Base-by-base conservation (phyloP, 176 grass and related monocot species). In the Musa acuminata region DNA sequence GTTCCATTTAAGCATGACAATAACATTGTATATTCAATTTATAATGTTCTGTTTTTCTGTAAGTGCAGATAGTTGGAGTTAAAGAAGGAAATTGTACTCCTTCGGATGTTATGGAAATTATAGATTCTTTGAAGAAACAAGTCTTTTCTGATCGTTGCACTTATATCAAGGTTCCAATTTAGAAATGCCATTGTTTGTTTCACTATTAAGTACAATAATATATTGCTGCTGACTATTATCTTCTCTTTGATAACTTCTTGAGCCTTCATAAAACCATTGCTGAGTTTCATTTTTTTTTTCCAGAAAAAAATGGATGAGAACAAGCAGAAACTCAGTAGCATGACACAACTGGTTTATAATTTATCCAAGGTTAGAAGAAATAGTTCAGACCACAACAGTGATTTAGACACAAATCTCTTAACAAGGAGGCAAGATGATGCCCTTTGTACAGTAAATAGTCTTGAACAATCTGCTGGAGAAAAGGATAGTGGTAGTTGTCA, bases 281-380 rank as follows among this genome's bases (percentile, higher is more conserved):
- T 14, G 22, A 68, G 6, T 24, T 69, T 79, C 20, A 49, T 57
- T 80, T 22, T 67, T 75, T 75, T 67, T 67, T 80, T 75, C 2
- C 90, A 98, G 95, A 82, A 84, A 85, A 99, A 74, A 76, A 60
- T 99, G 71, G 90, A 78, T 49, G 88, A 88, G 53, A 94, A 94
- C 78, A 91, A 52, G 80, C 82, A 76, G 75, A 94, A 89, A 52
- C 84, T 99, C 59, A 82, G 84, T 72, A 84, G 24, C 49, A 80
- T 86, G 78, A 99, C 76, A 52, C 95, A 89, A 70, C 75, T 78
- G 50, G 74, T 75, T 74, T 67, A 78, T 82, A 83, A 79, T 87
- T 79, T 84, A 49, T 94, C 95, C 64, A 78, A 82, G 83, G 43
- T 73, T 49, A 87, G 84, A 77, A 87, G 86, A 86, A 87, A 22